Conservation (phyloP, 257 asterid species). For the Ocimum tenuiflorum region DNA sequence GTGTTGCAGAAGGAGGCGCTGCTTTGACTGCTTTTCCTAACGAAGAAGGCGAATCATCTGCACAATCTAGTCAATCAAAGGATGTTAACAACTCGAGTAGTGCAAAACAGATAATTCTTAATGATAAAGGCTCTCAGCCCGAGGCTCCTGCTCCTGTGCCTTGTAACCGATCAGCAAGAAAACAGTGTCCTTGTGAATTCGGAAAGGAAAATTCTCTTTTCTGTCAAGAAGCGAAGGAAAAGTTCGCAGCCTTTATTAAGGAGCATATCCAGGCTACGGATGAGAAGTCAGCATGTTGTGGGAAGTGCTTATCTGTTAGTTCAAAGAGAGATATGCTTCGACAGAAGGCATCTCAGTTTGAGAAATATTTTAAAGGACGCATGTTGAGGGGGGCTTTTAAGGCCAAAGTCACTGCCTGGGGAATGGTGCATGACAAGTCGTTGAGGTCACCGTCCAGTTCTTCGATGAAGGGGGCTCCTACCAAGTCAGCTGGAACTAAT, state of each 20-base stretch:
- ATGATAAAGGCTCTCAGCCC: slow-evolving; percentile 25
- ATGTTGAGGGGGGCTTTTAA: slow-evolving; percentile 53
- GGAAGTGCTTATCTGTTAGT: slow-evolving; percentile 34
- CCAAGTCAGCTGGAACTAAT: slow-evolving; percentile 23
- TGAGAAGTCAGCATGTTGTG: slow-evolving; percentile 35
- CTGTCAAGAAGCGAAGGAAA: slow-evolving; percentile 34
- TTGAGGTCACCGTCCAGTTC: slow-evolving; percentile 36
- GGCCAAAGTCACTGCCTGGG: slow-evolving; percentile 64
- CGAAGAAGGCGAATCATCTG: slow-evolving; percentile 15
- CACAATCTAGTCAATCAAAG: slow-evolving; percentile 16
- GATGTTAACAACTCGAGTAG: slow-evolving; percentile 19
- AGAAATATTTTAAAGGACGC: slow-evolving; percentile 55
- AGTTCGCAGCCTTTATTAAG: slow-evolving; percentile 21
- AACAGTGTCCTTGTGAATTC: slow-evolving; percentile 15
- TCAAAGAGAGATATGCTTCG: slow-evolving; percentile 56
- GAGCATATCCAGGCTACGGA: slow-evolving; percentile 31
- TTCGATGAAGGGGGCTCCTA: slow-evolving; percentile 28
- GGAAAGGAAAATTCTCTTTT: slow-evolving; percentile 28
- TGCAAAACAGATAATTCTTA: slow-evolving; percentile 13
- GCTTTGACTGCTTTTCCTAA: slow-evolving; percentile 21
- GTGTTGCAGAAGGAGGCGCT: slow-evolving; percentile 33
- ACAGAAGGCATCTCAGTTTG: slow-evolving; percentile 55
- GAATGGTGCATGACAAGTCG: slow-evolving; percentile 58
- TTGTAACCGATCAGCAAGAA: slow-evolving; percentile 16
- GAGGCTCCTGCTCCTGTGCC: slow-evolving; percentile 21